These are phyloP conservation scores for Trichoderma citrinoviride DNA, from an alignment of 2,329 filamentous ascomycete species.

Conservation along the genomic window DNA sequence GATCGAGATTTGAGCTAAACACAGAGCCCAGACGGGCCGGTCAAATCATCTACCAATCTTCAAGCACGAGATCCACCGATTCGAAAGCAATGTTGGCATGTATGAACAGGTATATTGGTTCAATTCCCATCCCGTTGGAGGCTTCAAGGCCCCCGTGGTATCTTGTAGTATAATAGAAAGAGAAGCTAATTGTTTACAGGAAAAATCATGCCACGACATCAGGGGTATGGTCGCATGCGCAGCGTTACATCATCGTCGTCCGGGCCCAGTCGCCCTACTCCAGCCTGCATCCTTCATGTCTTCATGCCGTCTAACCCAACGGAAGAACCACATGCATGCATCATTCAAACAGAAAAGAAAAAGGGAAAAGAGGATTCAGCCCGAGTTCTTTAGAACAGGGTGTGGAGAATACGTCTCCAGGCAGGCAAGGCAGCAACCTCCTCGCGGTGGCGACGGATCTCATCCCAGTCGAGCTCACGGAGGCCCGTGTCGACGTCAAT, in stretches of 20 bases:
- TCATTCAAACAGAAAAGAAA: background rate
- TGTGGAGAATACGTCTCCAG: conserved; percentile 46
- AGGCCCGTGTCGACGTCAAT: conserved; percentile 69
- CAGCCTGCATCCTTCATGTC: background rate
- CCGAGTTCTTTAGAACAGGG: conserved; percentile 36
- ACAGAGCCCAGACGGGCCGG: too few relatives aligned
- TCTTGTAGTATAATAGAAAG: conserved; percentile 21
- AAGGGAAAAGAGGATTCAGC: background rate
- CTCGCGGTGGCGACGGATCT: conserved; percentile 54
- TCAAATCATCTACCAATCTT: too few relatives aligned
- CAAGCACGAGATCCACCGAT: too few relatives aligned
- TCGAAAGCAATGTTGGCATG: background rate
- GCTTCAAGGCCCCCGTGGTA: conserved; percentile 13
- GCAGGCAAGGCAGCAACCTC: conserved; percentile 50
- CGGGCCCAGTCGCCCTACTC: background rate
- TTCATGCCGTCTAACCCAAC: conserved; percentile 3
- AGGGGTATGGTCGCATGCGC: conserved; percentile 14
- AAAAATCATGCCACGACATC: conserved; percentile 19
- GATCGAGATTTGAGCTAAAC: too few relatives aligned
- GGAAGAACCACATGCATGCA: conserved; percentile 4
- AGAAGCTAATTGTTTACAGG: conserved; percentile 21
- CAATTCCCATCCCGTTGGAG: conserved; percentile 1
- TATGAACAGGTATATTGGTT: conserved; percentile 12
- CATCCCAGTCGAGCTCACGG: conserved; percentile 64
- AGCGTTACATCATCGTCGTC: conserved; percentile 13